These are phyloP conservation scores for Dittrichia graveolens DNA, from an alignment of 129 eudicot genomes.

Conservation along the genomic window DNA sequence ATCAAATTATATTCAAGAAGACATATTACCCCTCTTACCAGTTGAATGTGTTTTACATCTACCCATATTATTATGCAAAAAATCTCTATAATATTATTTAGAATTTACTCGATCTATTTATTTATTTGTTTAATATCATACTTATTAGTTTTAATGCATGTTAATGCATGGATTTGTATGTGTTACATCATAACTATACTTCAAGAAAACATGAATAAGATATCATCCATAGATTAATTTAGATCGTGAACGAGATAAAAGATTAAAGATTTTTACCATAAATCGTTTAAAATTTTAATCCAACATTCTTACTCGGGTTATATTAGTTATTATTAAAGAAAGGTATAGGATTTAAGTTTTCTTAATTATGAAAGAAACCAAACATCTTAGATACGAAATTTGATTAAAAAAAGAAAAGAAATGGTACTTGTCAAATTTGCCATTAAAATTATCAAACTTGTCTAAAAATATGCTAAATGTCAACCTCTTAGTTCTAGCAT, in stretches of 20 bases:
- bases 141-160: too few species aligned
- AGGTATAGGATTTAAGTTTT: slow-evolving; percentile 13
- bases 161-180: too few species aligned
- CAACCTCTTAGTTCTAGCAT: slow-evolving; percentile 23
- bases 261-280: not conserved
- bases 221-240: not conserved
- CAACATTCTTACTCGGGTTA: not conserved
- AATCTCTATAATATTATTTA: too few species aligned
- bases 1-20: too few species aligned
- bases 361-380: slow-evolving; percentile 15
- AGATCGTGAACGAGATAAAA: not conserved
- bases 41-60: too few species aligned
- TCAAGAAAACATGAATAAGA: not conserved
- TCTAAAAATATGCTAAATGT: slow-evolving; percentile 38
- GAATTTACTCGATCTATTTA: too few species aligned
- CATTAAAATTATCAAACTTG: slow-evolving; percentile 34
- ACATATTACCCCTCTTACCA: too few species aligned
- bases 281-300: not conserved
- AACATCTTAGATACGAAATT: slow-evolving; percentile 21
- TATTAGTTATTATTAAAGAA: not conserved
- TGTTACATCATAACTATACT: not conserved
- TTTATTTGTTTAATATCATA: too few species aligned
- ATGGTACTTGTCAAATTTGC: slow-evolving; percentile 36
- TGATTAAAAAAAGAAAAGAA: slow-evolving; percentile 22
- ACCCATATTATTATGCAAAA: too few species aligned